phyloP scores from a whole-genome alignment of 1,284 basidiomycete species.

The Cutaneotrichosporon dermatis region DNA sequence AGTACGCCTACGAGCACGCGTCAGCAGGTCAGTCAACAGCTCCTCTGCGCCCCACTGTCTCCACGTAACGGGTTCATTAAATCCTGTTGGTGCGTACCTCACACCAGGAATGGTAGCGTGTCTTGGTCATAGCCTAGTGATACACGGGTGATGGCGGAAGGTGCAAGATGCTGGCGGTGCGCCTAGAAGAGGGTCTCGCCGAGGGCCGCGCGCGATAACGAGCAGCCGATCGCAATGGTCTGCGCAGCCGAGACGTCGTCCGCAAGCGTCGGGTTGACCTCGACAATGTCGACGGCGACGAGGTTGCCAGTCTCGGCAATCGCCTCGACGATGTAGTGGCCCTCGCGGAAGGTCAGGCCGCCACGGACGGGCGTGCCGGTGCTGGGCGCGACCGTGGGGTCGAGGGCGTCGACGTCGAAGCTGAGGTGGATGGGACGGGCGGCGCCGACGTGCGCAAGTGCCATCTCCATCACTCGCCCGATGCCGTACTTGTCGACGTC shows the following conservation, averaged over 20 bases:
- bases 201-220: constrained; percentile 81
- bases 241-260: constrained; percentile 69
- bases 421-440: constrained; percentile 86
- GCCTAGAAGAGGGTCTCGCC: constrained; percentile 57
- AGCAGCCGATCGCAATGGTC: constrained; percentile 92
- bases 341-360: constrained; percentile 93
- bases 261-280: constrained; percentile 86
- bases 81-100: neutral
- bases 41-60: neutral
- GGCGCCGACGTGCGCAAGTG: constrained; percentile 88
- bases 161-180: too few relatives aligned
- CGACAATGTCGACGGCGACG: constrained; percentile 89
- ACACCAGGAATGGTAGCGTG: neutral
- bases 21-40: too few relatives aligned
- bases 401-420: constrained; percentile 94
- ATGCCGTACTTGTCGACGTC: constrained; percentile 97
- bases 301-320: constrained; percentile 89
- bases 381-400: constrained; percentile 88
- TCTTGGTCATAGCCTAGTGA: neutral
- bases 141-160: neutral
- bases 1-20: too few relatives aligned
- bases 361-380: constrained; percentile 68
- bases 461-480: constrained; percentile 91
- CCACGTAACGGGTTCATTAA: constrained; percentile 7
- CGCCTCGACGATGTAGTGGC: constrained; percentile 85